Conservation (phyloP, 805 yeast genomes). For the Zygosaccharomyces kombuchaensis region DNA sequence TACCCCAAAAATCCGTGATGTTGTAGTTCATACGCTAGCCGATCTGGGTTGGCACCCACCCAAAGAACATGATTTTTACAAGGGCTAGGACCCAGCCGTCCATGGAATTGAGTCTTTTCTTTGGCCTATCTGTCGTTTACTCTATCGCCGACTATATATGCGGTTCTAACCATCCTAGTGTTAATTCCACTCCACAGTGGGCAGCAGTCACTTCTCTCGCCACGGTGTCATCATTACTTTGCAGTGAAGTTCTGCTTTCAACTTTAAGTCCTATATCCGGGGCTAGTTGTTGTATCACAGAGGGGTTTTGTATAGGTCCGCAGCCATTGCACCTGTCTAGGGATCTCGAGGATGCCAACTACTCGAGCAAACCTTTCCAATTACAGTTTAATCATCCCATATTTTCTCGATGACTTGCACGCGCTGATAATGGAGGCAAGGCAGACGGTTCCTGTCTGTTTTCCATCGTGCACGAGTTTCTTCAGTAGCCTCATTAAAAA, state of each 20-base stretch:
- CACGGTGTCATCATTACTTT: constrained; percentile 54
- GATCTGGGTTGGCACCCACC: constrained; percentile 71
- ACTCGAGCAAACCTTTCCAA: constrained; percentile 63
- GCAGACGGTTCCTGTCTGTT: constrained; percentile 43
- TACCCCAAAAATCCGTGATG: constrained; percentile 68
- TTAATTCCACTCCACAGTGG: constrained; percentile 60
- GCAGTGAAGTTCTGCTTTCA: constrained; percentile 65
- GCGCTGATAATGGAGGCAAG: constrained; percentile 40
- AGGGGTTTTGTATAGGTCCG: constrained; percentile 63
- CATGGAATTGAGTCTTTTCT: constrained; percentile 65
- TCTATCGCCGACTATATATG: constrained; percentile 49
- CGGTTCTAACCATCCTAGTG: constrained; percentile 60
- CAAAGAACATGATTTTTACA: constrained; percentile 69
- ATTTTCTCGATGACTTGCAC: constrained; percentile 46
- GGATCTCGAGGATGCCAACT: constrained; percentile 67
- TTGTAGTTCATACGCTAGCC: constrained; percentile 72
- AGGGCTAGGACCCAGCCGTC: constrained; percentile 69
- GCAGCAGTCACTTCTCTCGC: constrained; percentile 64
- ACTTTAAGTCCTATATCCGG: too few species aligned
- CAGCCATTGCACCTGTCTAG: constrained; percentile 70
- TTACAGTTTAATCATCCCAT: constrained; percentile 60
- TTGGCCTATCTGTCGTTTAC: constrained; percentile 31
- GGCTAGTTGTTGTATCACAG: constrained; percentile 45
- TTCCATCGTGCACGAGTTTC: constrained; percentile 51
- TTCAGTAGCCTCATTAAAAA: constrained; percentile 43